Evolutionary conservation across 352 stramenopile species (phyloP), one percentile per base, ranked within the genome.

Genomic region (Phytopythium sindhum): DNA sequence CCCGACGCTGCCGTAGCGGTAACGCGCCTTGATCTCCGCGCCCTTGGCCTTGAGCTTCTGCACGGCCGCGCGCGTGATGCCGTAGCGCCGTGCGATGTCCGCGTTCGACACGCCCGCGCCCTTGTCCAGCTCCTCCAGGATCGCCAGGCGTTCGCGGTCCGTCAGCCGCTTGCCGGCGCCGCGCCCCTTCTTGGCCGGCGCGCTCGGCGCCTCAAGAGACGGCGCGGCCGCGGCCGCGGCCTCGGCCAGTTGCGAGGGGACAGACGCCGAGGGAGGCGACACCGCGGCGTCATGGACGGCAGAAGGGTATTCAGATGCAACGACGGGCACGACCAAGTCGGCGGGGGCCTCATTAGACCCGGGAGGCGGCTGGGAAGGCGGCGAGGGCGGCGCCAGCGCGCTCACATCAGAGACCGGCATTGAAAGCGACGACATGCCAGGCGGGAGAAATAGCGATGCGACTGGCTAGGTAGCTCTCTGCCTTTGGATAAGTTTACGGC

Each of bases 1-100:
- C 19, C 69, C 66, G 15, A 70, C 62, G 37, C 73, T 81, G 21
- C 75, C 75, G 63, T 80, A 68, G 23, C 71, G 70, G n/a, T 84
- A 80, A 15, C 75, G 63, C 24, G 69, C 69, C 1, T 69, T 64
- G 23, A 84, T 64, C 26, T 77, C 75, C 8, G 70, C 17, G 8
- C 73, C 74, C 28, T 80, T 81, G 56, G 64, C 53, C 50, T 76
- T 75, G n/a, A 84, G 67, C 61, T 80, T 81, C 56, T 79, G 73
- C 44, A 84, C 77, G 21, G 75, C 75, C 0, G 75, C 71, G 31
- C 71, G 69, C 5, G 73, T 80, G 53, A 84, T 69, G 56, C 75
- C 75, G 62, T 84, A 84, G 57, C 72, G 71, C 48, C 75, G 55
- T 37, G 65, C 75, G 17, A 81, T 67, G 35, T 81, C 74, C n/a